Conservation (phyloP, 2,329 filamentous ascomycete genomes). For the Juglanconis oblonga region DNA sequence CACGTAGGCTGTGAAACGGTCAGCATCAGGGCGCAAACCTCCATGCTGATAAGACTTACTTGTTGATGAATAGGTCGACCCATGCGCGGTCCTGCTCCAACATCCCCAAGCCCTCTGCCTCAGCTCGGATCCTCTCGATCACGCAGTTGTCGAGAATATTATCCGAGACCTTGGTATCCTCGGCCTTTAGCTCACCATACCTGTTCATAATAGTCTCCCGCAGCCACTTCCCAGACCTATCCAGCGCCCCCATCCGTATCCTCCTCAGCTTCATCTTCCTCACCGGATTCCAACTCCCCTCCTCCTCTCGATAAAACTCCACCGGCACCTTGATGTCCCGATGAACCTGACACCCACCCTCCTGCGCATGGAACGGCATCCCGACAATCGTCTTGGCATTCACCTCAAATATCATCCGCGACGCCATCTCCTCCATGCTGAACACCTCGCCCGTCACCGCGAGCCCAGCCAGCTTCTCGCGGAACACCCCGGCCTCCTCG, state of each 20-base stretch:
- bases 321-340: neutral
- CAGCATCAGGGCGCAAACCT: neutral
- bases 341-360: neutral
- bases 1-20: neutral
- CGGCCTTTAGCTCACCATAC: neutral
- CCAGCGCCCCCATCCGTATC: neutral
- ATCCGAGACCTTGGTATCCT: neutral
- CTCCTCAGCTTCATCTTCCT: neutral
- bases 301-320: neutral
- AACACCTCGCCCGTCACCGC: neutral
- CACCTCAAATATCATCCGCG: neutral
- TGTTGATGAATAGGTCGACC: neutral
- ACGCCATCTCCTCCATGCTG: neutral
- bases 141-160: conserved; percentile 4
- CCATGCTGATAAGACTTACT: neutral
- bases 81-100: neutral
- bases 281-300: neutral
- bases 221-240: neutral
- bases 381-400: neutral
- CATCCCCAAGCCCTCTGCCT: neutral
- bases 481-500: neutral
- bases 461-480: neutral
- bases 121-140: neutral
- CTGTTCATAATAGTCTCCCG: neutral
- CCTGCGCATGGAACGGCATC: neutral